Percentiles rank a stretch among this genome's conserved stretches.
Conservation (phyloP, 805 yeast species). For the Pichia exigua region DNA sequence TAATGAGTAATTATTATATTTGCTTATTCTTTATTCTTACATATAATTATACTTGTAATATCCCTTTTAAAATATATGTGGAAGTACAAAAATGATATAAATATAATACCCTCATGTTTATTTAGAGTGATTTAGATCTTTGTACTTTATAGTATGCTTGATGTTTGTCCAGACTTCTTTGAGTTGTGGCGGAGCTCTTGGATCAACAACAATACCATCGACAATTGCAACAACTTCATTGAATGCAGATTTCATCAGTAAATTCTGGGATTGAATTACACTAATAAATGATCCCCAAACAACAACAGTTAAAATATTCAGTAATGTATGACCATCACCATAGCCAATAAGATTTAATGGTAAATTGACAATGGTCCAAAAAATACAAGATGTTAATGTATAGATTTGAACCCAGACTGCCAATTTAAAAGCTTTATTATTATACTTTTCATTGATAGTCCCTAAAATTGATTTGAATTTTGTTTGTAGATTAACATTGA, state of each 20-base stretch:
- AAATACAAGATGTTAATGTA: slow-evolving; percentile 20
- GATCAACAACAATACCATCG: slow-evolving; percentile 44
- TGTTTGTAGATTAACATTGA: slow-evolving; percentile 20
- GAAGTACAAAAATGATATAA: not conserved
- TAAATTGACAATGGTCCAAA: slow-evolving; percentile 29
- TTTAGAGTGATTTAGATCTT: not conserved
- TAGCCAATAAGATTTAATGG: slow-evolving; percentile 11
- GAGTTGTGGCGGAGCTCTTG: slow-evolving; percentile 40
- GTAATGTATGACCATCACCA: slow-evolving; percentile 9
- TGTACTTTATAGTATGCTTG: slow-evolving; percentile 27
- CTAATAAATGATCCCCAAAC: slow-evolving; percentile 60
- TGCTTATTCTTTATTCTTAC: no score
- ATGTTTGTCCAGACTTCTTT: slow-evolving; percentile 39
- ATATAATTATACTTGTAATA: no score
- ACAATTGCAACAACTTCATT: slow-evolving; percentile 3
- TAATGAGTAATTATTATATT: no score
- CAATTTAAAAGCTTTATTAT: slow-evolving; percentile 49
- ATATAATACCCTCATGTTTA: not conserved
- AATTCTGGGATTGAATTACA: slow-evolving; percentile 67
- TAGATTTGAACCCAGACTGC: slow-evolving; percentile 51
- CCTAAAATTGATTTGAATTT: slow-evolving; percentile 25
- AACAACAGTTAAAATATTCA: slow-evolving; percentile 46
- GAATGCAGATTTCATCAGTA: slow-evolving; percentile 47
- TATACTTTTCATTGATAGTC: slow-evolving; percentile 42
- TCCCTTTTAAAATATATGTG: not conserved